phyloP scores from a whole-genome alignment of 2,329 filamentous ascomycete species.

The Aspergillus sp. region DNA sequence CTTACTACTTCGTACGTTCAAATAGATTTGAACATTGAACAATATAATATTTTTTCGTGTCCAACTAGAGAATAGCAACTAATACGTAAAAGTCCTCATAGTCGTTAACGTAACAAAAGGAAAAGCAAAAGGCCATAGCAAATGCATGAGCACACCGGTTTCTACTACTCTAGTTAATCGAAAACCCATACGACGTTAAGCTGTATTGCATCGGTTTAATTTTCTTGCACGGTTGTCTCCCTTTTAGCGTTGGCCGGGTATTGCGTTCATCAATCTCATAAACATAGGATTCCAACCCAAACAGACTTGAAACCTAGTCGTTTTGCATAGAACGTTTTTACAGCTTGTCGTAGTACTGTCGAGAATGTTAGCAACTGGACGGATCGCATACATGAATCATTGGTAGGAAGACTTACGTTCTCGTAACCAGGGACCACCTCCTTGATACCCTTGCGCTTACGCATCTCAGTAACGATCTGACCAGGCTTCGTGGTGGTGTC shows the following conservation, averaged over 20 bases:
- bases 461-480: slow-evolving; percentile 80
- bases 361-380: slow-evolving; percentile 23
- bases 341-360: slow-evolving; percentile 98
- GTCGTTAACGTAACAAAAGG: slow-evolving; percentile 30
- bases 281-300: slow-evolving; percentile 37
- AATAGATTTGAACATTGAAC: slow-evolving; percentile 14
- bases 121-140: slow-evolving; percentile 24
- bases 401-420: slow-evolving; percentile 70
- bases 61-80: slow-evolving; percentile 28
- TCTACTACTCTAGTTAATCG: slow-evolving; percentile 33
- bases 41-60: slow-evolving; percentile 31
- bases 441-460: slow-evolving; percentile 99
- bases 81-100: slow-evolving; percentile 28
- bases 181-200: slow-evolving; percentile 34
- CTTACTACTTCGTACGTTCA: not conserved
- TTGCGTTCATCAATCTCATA: slow-evolving; percentile 47
- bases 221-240: slow-evolving; percentile 24
- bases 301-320: slow-evolving; percentile 43
- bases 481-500: slow-evolving; percentile 81
- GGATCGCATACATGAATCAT: not conserved
- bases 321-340: slow-evolving; percentile 57
- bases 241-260: slow-evolving; percentile 32
- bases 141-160: slow-evolving; percentile 28
- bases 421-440: slow-evolving; percentile 85
- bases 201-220: slow-evolving; percentile 26